These are phyloP conservation scores for Psidium friedrichsthalianum DNA, from an alignment of 345 rosid species.

Conservation along the genomic window DNA sequence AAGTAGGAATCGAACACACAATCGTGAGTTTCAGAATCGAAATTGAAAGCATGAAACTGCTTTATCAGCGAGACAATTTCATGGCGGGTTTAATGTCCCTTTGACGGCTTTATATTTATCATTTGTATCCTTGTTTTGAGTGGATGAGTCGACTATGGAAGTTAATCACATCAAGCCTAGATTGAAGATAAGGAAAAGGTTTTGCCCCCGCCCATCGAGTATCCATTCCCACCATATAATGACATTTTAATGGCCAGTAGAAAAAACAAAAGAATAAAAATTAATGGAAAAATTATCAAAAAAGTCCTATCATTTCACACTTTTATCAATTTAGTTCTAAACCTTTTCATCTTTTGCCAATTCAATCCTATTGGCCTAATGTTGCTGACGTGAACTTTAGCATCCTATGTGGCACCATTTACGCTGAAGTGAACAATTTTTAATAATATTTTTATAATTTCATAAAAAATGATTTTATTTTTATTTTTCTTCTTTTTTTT, in stretches of 20 bases:
- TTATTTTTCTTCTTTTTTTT: too few relatives aligned
- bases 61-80: not conserved
- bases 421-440: too few relatives aligned
- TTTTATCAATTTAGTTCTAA: too few relatives aligned
- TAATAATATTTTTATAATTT: too few relatives aligned
- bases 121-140: not conserved
- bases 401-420: too few relatives aligned
- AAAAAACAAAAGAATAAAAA: not conserved
- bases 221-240: not conserved
- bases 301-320: too few relatives aligned
- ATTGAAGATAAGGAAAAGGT: not conserved
- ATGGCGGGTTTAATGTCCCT: not conserved
- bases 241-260: not conserved
- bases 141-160: not conserved
- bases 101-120: not conserved
- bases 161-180: not conserved
- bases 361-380: too few relatives aligned
- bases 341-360: too few relatives aligned
- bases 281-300: too few relatives aligned
- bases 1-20: not conserved
- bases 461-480: too few relatives aligned
- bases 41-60: not conserved
- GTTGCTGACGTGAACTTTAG: too few relatives aligned
- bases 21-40: not conserved
- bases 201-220: not conserved